Percentiles rank a stretch among this genome's conserved stretches.
These are phyloP conservation scores for Aspergillus heteromorphus DNA, from an alignment of 495 filamentous ascomycete species.

Conservation along the genomic window DNA sequence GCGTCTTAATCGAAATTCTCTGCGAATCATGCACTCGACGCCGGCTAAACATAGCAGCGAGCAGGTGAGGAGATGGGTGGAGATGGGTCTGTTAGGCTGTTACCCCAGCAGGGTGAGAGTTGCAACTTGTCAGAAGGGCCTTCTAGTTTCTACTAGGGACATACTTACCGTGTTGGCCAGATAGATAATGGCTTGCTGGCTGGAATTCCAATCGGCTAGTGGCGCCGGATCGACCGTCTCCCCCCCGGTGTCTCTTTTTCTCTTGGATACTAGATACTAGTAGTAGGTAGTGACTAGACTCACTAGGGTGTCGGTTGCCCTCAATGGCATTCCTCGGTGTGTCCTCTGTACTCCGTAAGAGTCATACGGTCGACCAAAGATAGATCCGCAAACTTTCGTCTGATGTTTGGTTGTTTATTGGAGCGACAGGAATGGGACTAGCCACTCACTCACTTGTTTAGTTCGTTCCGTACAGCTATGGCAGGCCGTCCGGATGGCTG, in stretches of 20 bases:
- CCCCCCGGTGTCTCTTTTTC: constrained; percentile 1
- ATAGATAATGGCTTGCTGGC: background rate
- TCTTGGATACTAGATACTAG: too few relatives aligned
- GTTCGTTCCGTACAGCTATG: background rate
- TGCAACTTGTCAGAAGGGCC: too few relatives aligned
- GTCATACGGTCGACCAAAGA: background rate
- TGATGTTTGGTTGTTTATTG: background rate
- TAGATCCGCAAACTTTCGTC: background rate
- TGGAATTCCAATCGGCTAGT: constrained; percentile 7
- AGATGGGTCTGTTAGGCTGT: too few relatives aligned
- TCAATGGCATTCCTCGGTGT: background rate
- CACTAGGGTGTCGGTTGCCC: background rate
- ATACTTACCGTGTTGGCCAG: too few relatives aligned
- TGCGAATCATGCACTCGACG: background rate
- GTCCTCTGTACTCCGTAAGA: background rate
- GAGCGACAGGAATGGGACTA: background rate
- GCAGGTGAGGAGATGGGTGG: background rate
- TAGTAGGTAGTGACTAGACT: too few relatives aligned
- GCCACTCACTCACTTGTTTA: background rate
- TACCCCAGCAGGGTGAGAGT: too few relatives aligned
- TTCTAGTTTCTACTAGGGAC: too few relatives aligned
- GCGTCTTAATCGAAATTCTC: too few relatives aligned
- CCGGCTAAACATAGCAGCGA: background rate
- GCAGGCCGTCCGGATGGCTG: background rate
- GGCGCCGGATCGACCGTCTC: constrained; percentile 17